phyloP scores from a whole-genome alignment of 257 asterid species.

The Petunia axillaris region DNA sequence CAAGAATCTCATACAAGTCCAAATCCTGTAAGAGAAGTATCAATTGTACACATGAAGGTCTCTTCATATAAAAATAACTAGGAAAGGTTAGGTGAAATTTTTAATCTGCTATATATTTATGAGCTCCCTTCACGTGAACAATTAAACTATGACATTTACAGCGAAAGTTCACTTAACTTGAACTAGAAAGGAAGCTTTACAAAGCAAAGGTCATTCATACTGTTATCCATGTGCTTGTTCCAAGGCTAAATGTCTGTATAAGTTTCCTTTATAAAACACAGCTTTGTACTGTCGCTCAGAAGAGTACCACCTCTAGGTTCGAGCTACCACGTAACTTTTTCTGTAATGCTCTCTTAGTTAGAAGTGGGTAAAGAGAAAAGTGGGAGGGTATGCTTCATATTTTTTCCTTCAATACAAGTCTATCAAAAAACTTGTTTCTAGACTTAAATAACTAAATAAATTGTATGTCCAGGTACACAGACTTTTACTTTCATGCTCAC shows the following conservation, averaged over 20 bases:
- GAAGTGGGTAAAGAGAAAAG: background rate
- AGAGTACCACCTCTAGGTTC: background rate
- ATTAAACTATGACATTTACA: background rate
- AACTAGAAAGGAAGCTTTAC: background rate
- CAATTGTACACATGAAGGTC: background rate
- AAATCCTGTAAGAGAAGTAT: slow-evolving; percentile 57
- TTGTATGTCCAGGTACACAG: background rate
- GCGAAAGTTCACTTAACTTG: background rate
- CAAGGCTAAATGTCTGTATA: background rate
- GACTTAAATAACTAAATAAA: background rate
- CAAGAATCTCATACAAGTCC: slow-evolving; percentile 78
- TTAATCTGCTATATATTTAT: background rate
- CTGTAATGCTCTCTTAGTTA: background rate
- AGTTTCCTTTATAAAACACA: background rate
- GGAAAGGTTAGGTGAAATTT: background rate
- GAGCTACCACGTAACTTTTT: background rate
- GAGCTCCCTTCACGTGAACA: background rate
- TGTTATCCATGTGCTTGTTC: background rate
- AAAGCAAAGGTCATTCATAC: background rate
- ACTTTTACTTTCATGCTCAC: background rate
- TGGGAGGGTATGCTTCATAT: slow-evolving; percentile 17
- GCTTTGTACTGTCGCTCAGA: background rate
- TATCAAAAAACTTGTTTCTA: background rate
- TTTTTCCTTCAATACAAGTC: background rate
- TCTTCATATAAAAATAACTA: background rate